These are phyloP conservation scores for Claviceps lovelessii DNA, from an alignment of 2,329 filamentous ascomycete species.

Conservation along the genomic window DNA sequence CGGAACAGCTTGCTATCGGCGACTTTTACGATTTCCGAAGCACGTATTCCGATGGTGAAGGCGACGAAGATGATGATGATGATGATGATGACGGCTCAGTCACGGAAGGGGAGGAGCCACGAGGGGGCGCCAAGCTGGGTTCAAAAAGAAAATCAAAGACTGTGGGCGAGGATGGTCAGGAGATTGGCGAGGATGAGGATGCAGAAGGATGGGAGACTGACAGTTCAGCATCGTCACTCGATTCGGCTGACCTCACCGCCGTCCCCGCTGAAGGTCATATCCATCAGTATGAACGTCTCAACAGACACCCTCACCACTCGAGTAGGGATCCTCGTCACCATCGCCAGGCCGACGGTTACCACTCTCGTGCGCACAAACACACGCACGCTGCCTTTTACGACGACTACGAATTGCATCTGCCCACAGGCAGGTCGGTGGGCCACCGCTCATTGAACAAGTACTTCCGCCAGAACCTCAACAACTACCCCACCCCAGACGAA, in stretches of 20 bases:
- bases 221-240: constrained; percentile 73
- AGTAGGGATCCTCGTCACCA: constrained; percentile 57
- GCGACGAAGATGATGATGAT: constrained; percentile 41
- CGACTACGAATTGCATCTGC: constrained; percentile 86
- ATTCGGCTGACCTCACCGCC: constrained; percentile 68
- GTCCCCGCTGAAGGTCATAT: constrained; percentile 61
- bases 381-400: constrained; percentile 70
- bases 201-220: constrained; percentile 93
- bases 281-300: constrained; percentile 57
- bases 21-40: constrained; percentile 95
- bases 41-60: constrained; percentile 76
- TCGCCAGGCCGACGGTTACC: constrained; percentile 61
- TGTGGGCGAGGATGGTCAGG: constrained; percentile 34
- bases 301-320: constrained; percentile 62
- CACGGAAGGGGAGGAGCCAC: constrained; percentile 20
- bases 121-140: constrained; percentile 56
- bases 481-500: constrained; percentile 67
- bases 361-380: constrained; percentile 67
- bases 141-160: constrained; percentile 40
- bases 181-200: constrained; percentile 37
- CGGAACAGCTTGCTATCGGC: constrained; percentile 84
- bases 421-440: constrained; percentile 75
- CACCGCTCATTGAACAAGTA: constrained; percentile 80
- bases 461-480: constrained; percentile 82
- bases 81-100: constrained; percentile 38